phyloP scores from a whole-genome alignment of 2,329 filamentous ascomycete species.

The Epichloe hybrida region DNA sequence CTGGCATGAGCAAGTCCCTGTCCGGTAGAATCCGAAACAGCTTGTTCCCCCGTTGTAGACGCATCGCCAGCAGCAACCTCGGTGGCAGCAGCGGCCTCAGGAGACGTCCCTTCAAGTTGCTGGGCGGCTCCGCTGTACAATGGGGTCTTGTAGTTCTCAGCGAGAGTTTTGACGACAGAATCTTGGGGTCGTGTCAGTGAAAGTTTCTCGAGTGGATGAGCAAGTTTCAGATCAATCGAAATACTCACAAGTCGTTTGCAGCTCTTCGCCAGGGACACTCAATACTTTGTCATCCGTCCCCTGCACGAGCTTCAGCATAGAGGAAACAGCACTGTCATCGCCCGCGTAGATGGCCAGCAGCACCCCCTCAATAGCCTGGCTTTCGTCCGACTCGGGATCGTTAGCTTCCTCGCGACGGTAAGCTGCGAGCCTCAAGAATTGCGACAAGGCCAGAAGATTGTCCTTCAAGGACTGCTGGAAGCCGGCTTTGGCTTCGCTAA shows the following conservation, averaged over 20 bases:
- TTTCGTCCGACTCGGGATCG: conserved; percentile 54
- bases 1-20: conserved; percentile 35
- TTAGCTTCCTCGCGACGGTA: conserved; percentile 59
- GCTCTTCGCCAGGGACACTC: conserved; percentile 49
- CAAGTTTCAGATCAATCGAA: neutral
- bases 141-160: conserved; percentile 37
- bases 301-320: conserved; percentile 65
- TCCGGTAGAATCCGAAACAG: conserved; percentile 21
- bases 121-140: conserved; percentile 19
- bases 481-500: conserved; percentile 36
- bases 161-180: conserved; percentile 28
- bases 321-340: conserved; percentile 58
- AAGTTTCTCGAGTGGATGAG: neutral
- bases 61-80: conserved; percentile 44
- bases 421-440: conserved; percentile 69
- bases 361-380: conserved; percentile 67
- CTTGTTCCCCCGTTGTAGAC: conserved; percentile 28
- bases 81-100: conserved; percentile 42
- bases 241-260: conserved; percentile 59
- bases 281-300: conserved; percentile 53
- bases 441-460: conserved; percentile 57
- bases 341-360: conserved; percentile 68
- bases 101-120: conserved; percentile 14
- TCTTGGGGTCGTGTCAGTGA: conserved; percentile 17
- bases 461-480: conserved; percentile 43